Conservation (phyloP, 2,329 filamentous ascomycete species). For the Nectriaceae sp. region DNA sequence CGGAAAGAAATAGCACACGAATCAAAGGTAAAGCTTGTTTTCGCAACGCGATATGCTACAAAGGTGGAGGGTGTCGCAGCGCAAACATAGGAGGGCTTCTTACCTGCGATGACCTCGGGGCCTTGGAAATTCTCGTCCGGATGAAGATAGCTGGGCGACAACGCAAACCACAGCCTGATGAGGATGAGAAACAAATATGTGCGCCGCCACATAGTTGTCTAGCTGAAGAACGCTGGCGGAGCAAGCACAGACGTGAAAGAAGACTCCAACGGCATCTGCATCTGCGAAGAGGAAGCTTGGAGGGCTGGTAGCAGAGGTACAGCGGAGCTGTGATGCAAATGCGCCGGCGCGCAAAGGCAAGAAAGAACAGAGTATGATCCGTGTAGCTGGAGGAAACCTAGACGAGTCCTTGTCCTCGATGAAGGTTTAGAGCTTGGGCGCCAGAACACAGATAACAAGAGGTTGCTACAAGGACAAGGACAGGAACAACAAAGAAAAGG, state of each 20-base stretch:
- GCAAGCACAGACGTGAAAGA: constrained; percentile 29
- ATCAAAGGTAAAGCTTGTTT: too few species aligned
- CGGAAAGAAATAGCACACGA: too few species aligned
- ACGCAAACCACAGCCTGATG: constrained; percentile 88
- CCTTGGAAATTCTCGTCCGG: constrained; percentile 99
- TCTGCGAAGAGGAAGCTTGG: constrained; percentile 3
- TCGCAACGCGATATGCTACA: neutral
- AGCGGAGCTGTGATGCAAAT: neutral
- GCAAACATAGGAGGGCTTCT: constrained; percentile 33
- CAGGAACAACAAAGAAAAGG: constrained; percentile 11
- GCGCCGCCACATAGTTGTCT: constrained; percentile 79
- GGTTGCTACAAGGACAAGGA: constrained; percentile 7
- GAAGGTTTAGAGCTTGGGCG: neutral
- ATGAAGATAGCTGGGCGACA: constrained; percentile 94
- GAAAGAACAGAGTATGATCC: neutral
- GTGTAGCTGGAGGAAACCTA: too few species aligned
- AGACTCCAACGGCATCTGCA: constrained; percentile 21
- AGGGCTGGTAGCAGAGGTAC: constrained; percentile 1
- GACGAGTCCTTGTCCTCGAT: too few species aligned
- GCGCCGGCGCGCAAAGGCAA: neutral
- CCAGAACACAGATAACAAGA: constrained; percentile 1
- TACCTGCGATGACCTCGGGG: constrained; percentile 95
- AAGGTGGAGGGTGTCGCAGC: neutral
- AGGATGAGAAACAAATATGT: constrained; percentile 82
- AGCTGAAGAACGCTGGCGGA: constrained; percentile 20